Base-by-base conservation (phyloP, 1,284 basidiomycete species). In the Xanthoconium separans region DNA sequence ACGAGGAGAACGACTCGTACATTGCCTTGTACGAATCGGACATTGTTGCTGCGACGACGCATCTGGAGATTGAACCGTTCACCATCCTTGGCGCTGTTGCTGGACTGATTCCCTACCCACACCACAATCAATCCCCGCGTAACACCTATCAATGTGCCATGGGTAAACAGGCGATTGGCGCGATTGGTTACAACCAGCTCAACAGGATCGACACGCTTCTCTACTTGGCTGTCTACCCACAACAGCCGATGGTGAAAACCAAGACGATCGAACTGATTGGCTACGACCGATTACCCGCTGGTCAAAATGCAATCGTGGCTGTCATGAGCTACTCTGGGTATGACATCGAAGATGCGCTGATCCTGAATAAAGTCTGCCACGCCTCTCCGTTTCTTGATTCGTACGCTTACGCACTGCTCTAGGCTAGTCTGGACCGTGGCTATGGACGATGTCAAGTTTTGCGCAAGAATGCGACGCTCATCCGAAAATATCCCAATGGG, bases 161-260 rank as follows among this genome's bases (percentile, higher is more conserved):
- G 97, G 97, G 97, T 58, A 99, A 99, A 77, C 97, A 99, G 78
- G 97, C 97, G 0, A 98, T 99, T 59, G 97, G 97, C n/a, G 95
- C 95, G 3, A 99, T 99, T 61, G 96, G 88, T 0, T 98, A 96
- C 76, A 99, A 99, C 71, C 97, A 99, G 71, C 84, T 98, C 58
- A 93, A 96, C 70, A 85, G 97, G 44, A 99, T 99, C 70, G 97
- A 99, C 72, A 99, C 97, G 1, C 80, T 99, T n/a, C 81, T 99
- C 24, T 99, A 99, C 75, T 82, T 99, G 50, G 92, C 95, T 59
- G 94, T 98, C n/a, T 99, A 99, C 65, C 97, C 97, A 12, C 97
- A 99, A 68, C 92, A 98, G 68, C 98, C 97, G 0, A 98, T 99
- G 95, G 96, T 98, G 58, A 98, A 98, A 75, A 98, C 97, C 8